Evolutionary conservation across 257 asterid genomes (phyloP).

Genomic region (Rhazya stricta): DNA sequence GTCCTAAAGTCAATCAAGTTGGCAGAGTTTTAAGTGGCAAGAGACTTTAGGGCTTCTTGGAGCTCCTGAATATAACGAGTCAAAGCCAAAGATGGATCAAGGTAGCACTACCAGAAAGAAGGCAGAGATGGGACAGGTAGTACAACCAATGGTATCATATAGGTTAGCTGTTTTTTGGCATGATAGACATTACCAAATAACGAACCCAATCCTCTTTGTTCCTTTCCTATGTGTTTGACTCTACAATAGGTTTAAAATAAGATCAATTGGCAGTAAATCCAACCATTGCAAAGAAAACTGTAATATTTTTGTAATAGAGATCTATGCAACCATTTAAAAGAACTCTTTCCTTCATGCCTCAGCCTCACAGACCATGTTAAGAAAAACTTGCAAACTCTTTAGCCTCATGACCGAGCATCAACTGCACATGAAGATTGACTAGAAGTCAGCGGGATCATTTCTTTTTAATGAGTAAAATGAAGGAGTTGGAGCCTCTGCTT

Average conservation of each 20-base stretch:
- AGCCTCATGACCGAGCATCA: background rate
- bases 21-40: no score
- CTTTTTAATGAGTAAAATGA: background rate
- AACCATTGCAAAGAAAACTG: background rate
- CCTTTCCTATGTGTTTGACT: background rate
- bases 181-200: background rate
- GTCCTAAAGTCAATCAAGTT: no score
- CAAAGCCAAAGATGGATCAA: no score
- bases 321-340: background rate
- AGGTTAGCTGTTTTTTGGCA: background rate
- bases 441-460: background rate
- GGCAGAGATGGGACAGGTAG: background rate
- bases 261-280: background rate
- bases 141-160: background rate
- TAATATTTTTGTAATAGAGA: background rate
- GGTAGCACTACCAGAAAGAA: background rate
- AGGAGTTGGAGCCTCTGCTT: background rate
- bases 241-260: background rate
- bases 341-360: slow-evolving; percentile 1
- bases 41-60: no score
- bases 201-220: background rate
- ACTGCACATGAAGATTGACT: background rate
- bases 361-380: background rate
- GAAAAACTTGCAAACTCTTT: background rate
- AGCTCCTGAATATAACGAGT: no score